Evolutionary conservation across 208 protist species (phyloP).

Genomic region (Trypanosoma melophagium): DNA sequence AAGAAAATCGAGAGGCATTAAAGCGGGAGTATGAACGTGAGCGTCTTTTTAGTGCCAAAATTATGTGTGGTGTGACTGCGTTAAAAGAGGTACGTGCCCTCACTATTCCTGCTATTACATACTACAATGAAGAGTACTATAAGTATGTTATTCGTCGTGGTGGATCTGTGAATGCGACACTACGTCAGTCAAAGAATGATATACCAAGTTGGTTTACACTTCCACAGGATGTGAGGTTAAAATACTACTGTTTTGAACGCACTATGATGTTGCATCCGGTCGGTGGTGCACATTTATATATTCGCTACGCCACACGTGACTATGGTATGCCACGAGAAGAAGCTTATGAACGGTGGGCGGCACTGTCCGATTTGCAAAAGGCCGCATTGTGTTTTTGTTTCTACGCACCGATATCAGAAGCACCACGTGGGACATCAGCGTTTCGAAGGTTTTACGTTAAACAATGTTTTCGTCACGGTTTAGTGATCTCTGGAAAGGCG

Average conservation of each 20-base stretch:
- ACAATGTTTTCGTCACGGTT: constrained; percentile 56
- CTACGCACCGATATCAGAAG: constrained; percentile 53
- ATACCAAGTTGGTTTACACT: constrained; percentile 34
- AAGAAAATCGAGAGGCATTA: constrained; percentile 18
- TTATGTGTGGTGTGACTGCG: constrained; percentile 45
- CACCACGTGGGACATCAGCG: constrained; percentile 16
- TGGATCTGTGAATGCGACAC: constrained; percentile 36
- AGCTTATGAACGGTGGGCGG: constrained; percentile 32
- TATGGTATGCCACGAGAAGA: constrained; percentile 65
- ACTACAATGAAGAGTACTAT: constrained; percentile 29
- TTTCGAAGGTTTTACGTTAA: constrained; percentile 67
- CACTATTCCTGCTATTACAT: constrained; percentile 32
- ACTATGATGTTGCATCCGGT: constrained; percentile 28
- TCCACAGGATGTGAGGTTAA: constrained; percentile 38
- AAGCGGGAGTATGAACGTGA: constrained; percentile 37
- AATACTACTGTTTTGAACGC: constrained; percentile 60
- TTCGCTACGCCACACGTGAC: constrained; percentile 64
- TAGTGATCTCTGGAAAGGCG: constrained; percentile 31
- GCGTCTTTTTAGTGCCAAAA: constrained; percentile 45
- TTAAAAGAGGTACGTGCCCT: constrained; percentile 70
- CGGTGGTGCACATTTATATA: constrained; percentile 55
- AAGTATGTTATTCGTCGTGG: constrained; percentile 39
- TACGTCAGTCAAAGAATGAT: background rate
- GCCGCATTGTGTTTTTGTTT: constrained; percentile 84
- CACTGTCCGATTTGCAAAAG: constrained; percentile 68